A percentile compares a stretch with the other conserved stretches of the same genome.
phyloP scores from a whole-genome alignment of 1,139 yeast genomes.

The Candida pseudoviswanathii region DNA sequence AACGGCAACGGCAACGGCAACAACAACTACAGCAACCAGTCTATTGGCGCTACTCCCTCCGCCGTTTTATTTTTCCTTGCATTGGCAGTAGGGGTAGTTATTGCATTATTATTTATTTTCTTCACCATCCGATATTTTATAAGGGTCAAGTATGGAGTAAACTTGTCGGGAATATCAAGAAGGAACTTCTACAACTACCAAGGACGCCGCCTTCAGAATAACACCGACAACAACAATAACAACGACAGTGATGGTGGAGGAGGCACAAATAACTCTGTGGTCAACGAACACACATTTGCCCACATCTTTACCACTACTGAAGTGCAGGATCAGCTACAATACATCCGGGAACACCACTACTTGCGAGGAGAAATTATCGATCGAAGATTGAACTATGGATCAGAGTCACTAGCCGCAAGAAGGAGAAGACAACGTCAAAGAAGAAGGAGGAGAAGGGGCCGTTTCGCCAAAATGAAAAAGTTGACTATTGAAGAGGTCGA shows the following conservation, averaged over 20 bases:
- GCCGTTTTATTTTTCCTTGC: conserved; percentile 65
- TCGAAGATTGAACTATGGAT: conserved; percentile 20
- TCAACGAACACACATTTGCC: conserved; percentile 11
- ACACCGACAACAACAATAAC: background rate
- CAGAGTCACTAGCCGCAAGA: conserved; percentile 5
- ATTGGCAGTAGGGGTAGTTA: conserved; percentile 59
- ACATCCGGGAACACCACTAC: conserved; percentile 34
- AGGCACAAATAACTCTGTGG: conserved; percentile 1
- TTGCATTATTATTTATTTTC: conserved; percentile 56
- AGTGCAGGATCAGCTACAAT: conserved; percentile 38
- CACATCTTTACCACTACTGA: conserved; percentile 22
- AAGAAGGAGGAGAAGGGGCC: conserved; percentile 38
- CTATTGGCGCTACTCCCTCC: conserved; percentile 55
- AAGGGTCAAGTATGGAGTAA: conserved; percentile 57
- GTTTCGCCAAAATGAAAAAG: conserved; percentile 52
- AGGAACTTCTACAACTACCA: conserved; percentile 14
- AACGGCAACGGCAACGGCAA: background rate
- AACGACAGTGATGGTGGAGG: background rate
- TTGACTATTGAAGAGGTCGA: conserved; percentile 65
- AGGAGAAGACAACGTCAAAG: conserved; percentile 20
- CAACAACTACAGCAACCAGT: conserved; percentile 9
- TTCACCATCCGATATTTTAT: conserved; percentile 62
- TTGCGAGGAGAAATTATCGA: conserved; percentile 35
- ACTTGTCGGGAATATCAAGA: conserved; percentile 38
- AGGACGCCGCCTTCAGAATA: background rate